Evolutionary conservation across 225 moss, liverwort and hornwort species (phyloP).

Genomic region (Polytrichum commune): DNA sequence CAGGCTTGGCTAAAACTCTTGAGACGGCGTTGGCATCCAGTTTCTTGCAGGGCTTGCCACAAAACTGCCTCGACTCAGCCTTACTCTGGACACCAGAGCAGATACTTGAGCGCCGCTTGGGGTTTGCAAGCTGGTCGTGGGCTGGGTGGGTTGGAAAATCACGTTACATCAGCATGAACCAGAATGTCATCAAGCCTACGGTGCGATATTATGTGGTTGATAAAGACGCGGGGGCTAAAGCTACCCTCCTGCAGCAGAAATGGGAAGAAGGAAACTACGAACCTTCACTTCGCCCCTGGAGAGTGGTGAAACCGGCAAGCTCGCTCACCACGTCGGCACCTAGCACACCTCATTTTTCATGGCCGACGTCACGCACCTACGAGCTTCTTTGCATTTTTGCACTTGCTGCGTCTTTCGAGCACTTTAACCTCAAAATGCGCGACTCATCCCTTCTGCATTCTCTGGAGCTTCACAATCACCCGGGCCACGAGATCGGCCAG

Average conservation of each 20-base stretch:
- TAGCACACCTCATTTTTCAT: background rate
- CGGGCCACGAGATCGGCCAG: background rate
- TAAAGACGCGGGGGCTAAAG: background rate
- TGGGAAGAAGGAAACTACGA: slow-evolving; percentile 11
- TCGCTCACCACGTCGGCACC: background rate
- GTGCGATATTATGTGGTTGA: background rate
- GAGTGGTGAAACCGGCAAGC: slow-evolving; percentile 7
- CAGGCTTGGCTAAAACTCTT: slow-evolving; percentile 15
- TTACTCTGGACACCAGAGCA: slow-evolving; percentile 13
- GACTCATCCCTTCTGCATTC: slow-evolving; percentile 2
- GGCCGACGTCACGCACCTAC: background rate
- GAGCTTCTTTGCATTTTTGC: slow-evolving; percentile 5
- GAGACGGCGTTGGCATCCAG: slow-evolving; percentile 1
- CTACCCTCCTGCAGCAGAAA: background rate
- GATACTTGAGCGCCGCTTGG: slow-evolving; percentile 6
- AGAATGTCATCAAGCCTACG: slow-evolving; percentile 12
- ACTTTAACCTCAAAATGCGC: background rate
- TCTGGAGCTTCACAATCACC: background rate
- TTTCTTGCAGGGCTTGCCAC: slow-evolving; percentile 14
- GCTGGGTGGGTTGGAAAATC: slow-evolving; percentile 16
- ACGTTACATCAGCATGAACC: slow-evolving; percentile 13
- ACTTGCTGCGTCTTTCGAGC: background rate
- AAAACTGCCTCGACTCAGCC: slow-evolving; percentile 10
- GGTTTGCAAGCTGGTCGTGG: slow-evolving; percentile 20
- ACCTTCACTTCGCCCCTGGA: slow-evolving; percentile 7